Evolutionary conservation across 768 basidiomycete genomes (phyloP).

Genomic region (Lactarius sanguifluus): DNA sequence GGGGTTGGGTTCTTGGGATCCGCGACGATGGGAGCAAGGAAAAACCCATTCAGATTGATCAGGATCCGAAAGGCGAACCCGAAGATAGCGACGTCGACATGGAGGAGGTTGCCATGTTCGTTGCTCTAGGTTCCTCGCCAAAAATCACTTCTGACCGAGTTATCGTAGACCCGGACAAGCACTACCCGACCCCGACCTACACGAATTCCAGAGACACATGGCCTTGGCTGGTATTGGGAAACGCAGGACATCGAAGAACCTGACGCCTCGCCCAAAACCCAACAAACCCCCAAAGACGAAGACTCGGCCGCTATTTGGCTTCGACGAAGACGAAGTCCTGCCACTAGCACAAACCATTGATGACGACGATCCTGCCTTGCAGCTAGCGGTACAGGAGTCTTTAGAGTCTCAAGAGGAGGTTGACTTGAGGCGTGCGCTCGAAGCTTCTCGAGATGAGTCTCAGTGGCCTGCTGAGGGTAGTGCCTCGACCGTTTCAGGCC

Average conservation of each 20-base stretch:
- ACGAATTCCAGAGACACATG: slow-evolving; percentile 58
- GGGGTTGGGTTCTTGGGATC: slow-evolving; percentile 95
- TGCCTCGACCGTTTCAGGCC: slow-evolving; percentile 6
- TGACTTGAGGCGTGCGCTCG: slow-evolving; percentile 34
- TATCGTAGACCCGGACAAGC: slow-evolving; percentile 30
- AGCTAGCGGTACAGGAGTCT: slow-evolving; percentile 63
- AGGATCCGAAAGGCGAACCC: slow-evolving; percentile 41
- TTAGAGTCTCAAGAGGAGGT: slow-evolving; percentile 43
- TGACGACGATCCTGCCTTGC: slow-evolving; percentile 57
- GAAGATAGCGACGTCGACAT: slow-evolving; percentile 56
- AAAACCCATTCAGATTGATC: slow-evolving; percentile 86
- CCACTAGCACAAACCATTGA: slow-evolving; percentile 37
- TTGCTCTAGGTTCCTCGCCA: neutral
- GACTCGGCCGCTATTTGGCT: slow-evolving; percentile 52
- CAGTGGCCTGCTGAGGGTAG: slow-evolving; percentile 19
- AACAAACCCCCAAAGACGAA: slow-evolving; percentile 40
- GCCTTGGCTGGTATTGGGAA: slow-evolving; percentile 59
- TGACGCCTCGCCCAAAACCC: slow-evolving; percentile 32
- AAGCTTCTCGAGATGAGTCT: slow-evolving; percentile 32
- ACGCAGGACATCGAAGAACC: slow-evolving; percentile 46
- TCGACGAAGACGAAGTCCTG: slow-evolving; percentile 48
- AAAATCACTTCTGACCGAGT: slow-evolving; percentile 7
- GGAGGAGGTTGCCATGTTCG: slow-evolving; percentile 79
- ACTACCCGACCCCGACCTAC: slow-evolving; percentile 58
- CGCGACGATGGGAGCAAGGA: slow-evolving; percentile 80